Evolutionary conservation across 1,284 basidiomycete species (phyloP).

Genomic region (Austropuccinia psidii): DNA sequence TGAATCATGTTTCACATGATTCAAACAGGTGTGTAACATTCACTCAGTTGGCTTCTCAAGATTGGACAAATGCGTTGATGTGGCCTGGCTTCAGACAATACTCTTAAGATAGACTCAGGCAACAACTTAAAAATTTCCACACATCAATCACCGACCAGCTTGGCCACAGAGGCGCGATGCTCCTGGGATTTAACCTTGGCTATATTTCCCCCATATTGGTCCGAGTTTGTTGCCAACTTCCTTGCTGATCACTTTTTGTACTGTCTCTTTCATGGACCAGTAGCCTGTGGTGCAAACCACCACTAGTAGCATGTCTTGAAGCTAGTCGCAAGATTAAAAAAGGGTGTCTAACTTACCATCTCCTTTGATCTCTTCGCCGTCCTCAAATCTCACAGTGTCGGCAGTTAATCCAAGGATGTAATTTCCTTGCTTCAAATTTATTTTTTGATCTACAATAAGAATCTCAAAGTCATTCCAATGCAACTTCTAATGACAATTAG

Average conservation of each 20-base stretch:
- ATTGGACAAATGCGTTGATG: background rate
- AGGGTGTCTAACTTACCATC: slow-evolving; percentile 49
- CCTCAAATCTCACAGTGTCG: slow-evolving; percentile 32
- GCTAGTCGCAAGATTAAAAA: background rate
- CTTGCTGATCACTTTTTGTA: slow-evolving; percentile 52
- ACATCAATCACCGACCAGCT: background rate
- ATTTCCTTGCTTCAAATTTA: slow-evolving; percentile 55
- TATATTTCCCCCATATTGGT: slow-evolving; percentile 56
- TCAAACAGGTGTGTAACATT: too few species aligned
- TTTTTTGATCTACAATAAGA: slow-evolving; percentile 58
- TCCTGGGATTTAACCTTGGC: slow-evolving; percentile 55
- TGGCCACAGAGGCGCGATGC: slow-evolving; percentile 17
- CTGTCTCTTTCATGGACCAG: slow-evolving; percentile 42
- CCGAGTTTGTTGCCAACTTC: slow-evolving; percentile 52
- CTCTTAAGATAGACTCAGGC: background rate
- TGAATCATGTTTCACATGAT: too few species aligned
- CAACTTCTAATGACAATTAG: too few species aligned
- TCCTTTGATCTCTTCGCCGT: slow-evolving; percentile 33
- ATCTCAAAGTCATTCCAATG: too few species aligned
- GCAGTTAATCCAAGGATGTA: slow-evolving; percentile 25
- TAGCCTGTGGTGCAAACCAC: slow-evolving; percentile 40
- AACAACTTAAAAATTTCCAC: background rate
- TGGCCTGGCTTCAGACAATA: too few species aligned
- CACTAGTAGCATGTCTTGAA: background rate
- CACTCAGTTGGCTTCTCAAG: too few species aligned